phyloP scores from a whole-genome alignment of 345 rosid species.

The Euphorbia pulcherrima region DNA sequence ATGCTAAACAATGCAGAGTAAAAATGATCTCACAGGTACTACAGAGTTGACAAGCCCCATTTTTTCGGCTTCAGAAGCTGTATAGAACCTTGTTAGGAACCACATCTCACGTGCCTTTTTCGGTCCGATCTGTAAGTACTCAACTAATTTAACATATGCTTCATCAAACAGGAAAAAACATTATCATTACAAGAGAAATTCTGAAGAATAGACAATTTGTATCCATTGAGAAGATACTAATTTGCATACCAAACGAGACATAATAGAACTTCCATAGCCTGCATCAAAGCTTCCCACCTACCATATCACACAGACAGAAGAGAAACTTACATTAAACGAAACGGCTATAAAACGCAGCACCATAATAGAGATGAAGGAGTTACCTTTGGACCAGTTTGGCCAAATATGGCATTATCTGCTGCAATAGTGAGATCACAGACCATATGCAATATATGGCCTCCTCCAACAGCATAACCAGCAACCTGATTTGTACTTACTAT shows the following conservation, averaged over 20 bases:
- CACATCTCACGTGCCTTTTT: conserved; percentile 96
- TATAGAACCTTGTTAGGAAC: conserved; percentile 82
- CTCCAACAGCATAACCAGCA: conserved; percentile 96
- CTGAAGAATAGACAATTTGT: neutral
- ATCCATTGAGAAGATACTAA: neutral
- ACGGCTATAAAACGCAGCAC: neutral
- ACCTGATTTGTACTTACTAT: conserved; percentile 42
- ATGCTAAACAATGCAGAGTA: neutral
- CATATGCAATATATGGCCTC: conserved; percentile 92
- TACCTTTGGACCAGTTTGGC: conserved; percentile 99
- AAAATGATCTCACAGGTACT: conserved; percentile 60
- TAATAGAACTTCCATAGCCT: conserved; percentile 92
- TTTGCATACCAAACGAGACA: conserved; percentile 83
- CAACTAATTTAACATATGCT: neutral
- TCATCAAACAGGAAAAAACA: neutral
- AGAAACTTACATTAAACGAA: neutral
- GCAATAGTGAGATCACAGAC: conserved; percentile 94
- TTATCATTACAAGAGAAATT: neutral
- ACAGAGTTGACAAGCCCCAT: conserved; percentile 92
- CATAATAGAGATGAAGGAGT: neutral
- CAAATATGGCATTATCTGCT: conserved; percentile 82
- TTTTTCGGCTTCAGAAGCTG: conserved; percentile 82
- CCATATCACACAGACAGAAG: neutral
- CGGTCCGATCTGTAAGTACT: conserved; percentile 62
- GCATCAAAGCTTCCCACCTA: conserved; percentile 99